Percentiles rank a stretch among this genome's conserved stretches.
phyloP scores from a whole-genome alignment of 2,329 filamentous ascomycete species.

The Colletotrichum sp. region DNA sequence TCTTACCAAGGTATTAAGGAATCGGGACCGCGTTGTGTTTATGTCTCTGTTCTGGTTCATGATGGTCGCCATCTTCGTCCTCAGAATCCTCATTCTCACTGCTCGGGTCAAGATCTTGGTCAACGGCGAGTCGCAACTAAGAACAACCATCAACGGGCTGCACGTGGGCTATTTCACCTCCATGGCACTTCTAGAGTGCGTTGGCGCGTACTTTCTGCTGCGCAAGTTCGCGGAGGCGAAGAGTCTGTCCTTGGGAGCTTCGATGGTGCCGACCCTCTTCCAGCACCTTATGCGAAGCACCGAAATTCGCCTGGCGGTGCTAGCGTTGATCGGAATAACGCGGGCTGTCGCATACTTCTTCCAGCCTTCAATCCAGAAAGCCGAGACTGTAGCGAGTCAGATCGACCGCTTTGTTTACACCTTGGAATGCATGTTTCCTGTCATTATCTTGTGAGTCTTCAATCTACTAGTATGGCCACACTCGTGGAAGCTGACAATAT shows the following conservation, averaged over 20 bases:
- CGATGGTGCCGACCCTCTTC: conserved; percentile 34
- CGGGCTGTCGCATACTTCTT: conserved; percentile 44
- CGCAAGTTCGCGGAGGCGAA: conserved; percentile 38
- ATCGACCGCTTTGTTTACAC: conserved; percentile 45
- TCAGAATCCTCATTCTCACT: conserved; percentile 26
- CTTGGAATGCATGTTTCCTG: conserved; percentile 44
- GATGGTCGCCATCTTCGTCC: conserved; percentile 53
- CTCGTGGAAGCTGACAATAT: background rate
- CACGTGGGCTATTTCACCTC: conserved; percentile 46
- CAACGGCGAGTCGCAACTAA: conserved; percentile 17
- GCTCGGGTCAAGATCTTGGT: conserved; percentile 21
- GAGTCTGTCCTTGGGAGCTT: conserved; percentile 30
- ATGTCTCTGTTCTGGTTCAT: conserved; percentile 62
- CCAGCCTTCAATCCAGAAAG: conserved; percentile 37
- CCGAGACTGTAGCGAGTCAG: conserved; percentile 38
- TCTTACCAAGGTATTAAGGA: conserved; percentile 52
- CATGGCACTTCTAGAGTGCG: conserved; percentile 42
- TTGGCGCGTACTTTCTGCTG: conserved; percentile 44
- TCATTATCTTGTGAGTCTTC: conserved; percentile 23
- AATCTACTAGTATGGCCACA: background rate
- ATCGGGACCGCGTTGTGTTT: conserved; percentile 45
- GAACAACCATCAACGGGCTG: conserved; percentile 32
- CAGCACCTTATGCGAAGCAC: conserved; percentile 42
- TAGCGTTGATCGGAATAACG: conserved; percentile 40
- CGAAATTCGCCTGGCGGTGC: conserved; percentile 40